Evolutionary conservation across 2,329 filamentous ascomycete species (phyloP), one percentile per base, ranked within the genome.

Genomic region (Beauveria caledonica): DNA sequence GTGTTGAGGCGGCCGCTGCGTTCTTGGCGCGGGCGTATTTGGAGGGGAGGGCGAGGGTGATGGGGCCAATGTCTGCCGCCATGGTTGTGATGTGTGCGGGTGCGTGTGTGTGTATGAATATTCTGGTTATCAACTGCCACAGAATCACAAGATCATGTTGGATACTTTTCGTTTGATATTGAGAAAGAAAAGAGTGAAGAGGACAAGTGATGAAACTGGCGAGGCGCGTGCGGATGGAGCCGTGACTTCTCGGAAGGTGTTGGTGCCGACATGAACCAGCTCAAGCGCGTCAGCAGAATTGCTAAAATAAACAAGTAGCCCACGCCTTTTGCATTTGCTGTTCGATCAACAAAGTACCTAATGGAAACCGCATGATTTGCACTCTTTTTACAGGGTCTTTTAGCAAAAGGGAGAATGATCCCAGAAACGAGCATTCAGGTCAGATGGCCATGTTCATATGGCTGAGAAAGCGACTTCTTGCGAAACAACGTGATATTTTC

Each of bases 31-130:
- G 29, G 40, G 25, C 33, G 50, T 60, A 53, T 25, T 54, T 60
- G 40, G 57, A 59, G 11, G 57, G 57, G 3, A 59, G 57, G 40
- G 13, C 19, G 57, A 59, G 57, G 23, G 57, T 53, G 27, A 59
- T 52, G 48, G 57, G 57, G 19, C 48, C 46, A 39, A 40, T 25
- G 13, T 49, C 29, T 25, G 57, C 27, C 23, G 57, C 57, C 57
- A 59, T 59, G 13, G 11, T 46, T 19, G 33, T 33, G 5, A 13
- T 13, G 33, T 36, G 23, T 11, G 15, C 11, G 33, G 5, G 33
- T 13, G 23, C 4, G 19, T 21, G 11, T 13, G 4, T 23, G 13
- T 46, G 7, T 27, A 44, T 27, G 23, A 17, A 21, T 8, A 19
- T 21, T 52, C 21, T 11, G 3, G 51, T 42, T 36, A 36, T 36